Conservation (phyloP, 208 protist genomes). For the Crithidia expoeki region DNA sequence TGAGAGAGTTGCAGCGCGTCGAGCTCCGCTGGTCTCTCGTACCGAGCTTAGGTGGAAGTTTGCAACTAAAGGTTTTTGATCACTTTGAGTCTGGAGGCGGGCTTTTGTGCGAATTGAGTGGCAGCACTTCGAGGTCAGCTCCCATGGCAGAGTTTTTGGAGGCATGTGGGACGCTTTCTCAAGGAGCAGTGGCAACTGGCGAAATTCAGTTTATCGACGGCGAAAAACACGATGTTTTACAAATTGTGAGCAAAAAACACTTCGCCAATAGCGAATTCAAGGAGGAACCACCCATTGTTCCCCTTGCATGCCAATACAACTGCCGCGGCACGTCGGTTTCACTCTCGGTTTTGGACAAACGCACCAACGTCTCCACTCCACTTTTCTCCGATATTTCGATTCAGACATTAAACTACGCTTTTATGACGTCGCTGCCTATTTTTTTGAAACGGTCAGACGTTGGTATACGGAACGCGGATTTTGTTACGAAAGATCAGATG, state of each 20-base stretch:
- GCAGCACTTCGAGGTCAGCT: conserved; percentile 34
- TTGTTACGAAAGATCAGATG: conserved; percentile 85
- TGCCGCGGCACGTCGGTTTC: conserved; percentile 64
- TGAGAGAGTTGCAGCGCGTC: conserved; percentile 57
- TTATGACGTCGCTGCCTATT: conserved; percentile 74
- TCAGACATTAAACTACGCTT: conserved; percentile 76
- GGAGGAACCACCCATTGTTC: conserved; percentile 40
- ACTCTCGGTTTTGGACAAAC: conserved; percentile 57
- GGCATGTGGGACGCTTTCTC: conserved; percentile 43
- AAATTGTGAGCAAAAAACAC: conserved; percentile 35
- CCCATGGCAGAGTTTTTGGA: conserved; percentile 83
- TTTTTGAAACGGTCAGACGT: conserved; percentile 86
- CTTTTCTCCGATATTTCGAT: conserved; percentile 70
- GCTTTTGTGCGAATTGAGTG: conserved; percentile 52
- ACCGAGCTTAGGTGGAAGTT: conserved; percentile 47
- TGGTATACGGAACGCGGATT: conserved; percentile 78
- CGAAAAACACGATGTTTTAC: conserved; percentile 7
- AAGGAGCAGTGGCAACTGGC: conserved; percentile 19
- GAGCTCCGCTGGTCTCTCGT: conserved; percentile 69
- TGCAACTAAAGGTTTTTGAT: conserved; percentile 64
- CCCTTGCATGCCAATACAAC: conserved; percentile 52
- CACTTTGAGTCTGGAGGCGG: conserved; percentile 53
- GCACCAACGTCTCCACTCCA: conserved; percentile 44
- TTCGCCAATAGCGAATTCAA: conserved; percentile 14
- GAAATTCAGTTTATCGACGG: conserved; percentile 38